Conservation (phyloP, 495 filamentous ascomycete genomes). For the Lichina pygmaea region DNA sequence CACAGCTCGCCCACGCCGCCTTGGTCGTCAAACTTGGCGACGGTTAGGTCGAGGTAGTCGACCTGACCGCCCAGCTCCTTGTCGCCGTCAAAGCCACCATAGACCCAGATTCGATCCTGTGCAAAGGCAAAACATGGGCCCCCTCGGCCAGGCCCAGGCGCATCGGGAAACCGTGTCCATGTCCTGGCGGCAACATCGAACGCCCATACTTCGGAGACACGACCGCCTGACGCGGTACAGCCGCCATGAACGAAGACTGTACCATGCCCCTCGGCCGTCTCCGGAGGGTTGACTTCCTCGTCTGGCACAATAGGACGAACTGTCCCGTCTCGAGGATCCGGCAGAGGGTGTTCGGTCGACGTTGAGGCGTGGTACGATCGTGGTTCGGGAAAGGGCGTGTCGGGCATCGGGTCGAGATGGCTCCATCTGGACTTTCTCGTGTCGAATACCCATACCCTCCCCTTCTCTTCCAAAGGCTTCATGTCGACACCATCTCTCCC, state of each 20-base stretch:
- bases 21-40: slow-evolving; percentile 6
- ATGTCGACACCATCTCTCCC: slow-evolving; percentile 20
- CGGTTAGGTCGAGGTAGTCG: slow-evolving; percentile 15
- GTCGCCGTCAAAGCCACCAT: slow-evolving; percentile 45
- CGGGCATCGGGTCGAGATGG: slow-evolving; percentile 21
- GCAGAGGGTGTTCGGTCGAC: slow-evolving; percentile 8
- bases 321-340: background rate
- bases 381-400: slow-evolving; percentile 13
- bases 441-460: slow-evolving; percentile 38
- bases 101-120: slow-evolving; percentile 33
- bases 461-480: slow-evolving; percentile 27
- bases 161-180: slow-evolving; percentile 35
- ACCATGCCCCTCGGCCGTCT: slow-evolving; percentile 6
- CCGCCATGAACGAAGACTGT: slow-evolving; percentile 47
- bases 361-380: slow-evolving; percentile 9
- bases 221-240: slow-evolving; percentile 23
- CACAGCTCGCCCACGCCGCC: slow-evolving; percentile 7
- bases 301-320: background rate
- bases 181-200: slow-evolving; percentile 28
- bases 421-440: slow-evolving; percentile 28
- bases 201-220: slow-evolving; percentile 41
- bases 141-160: slow-evolving; percentile 30
- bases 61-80: slow-evolving; percentile 34
- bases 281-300: background rate
- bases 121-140: slow-evolving; percentile 33